Conservation (phyloP, 768 basidiomycete genomes). For the Boletellus sp. region DNA sequence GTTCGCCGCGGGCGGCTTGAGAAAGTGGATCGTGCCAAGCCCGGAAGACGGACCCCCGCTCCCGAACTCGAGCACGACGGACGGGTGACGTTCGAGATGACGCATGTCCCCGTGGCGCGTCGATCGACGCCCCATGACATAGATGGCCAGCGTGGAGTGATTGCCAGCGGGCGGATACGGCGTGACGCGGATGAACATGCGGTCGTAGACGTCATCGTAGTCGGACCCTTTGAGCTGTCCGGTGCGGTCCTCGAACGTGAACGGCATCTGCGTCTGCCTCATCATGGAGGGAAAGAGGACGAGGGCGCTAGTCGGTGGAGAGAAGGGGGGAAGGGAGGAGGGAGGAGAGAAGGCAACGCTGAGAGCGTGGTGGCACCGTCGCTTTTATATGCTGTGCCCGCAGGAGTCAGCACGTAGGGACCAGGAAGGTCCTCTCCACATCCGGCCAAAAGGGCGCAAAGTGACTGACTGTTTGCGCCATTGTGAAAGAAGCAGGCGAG, state of each 20-base stretch:
- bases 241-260: conserved; percentile 67
- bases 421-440: conserved; percentile 20
- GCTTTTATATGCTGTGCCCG: conserved; percentile 21
- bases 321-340: background rate
- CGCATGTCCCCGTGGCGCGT: conserved; percentile 55
- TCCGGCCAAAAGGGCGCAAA: conserved; percentile 24
- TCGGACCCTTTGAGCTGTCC: conserved; percentile 52
- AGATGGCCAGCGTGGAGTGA: conserved; percentile 48
- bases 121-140: conserved; percentile 63
- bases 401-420: conserved; percentile 15
- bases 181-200: conserved; percentile 62
- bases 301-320: background rate
- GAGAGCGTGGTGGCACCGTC: background rate
- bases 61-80: conserved; percentile 58
- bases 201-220: conserved; percentile 78
- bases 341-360: background rate
- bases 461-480: conserved; percentile 19
- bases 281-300: conserved; percentile 15
- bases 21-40: conserved; percentile 58
- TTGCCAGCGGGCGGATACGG: conserved; percentile 40
- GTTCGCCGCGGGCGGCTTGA: conserved; percentile 36
- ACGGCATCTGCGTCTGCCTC: conserved; percentile 39
- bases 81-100: conserved; percentile 50
- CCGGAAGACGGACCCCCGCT: conserved; percentile 42
- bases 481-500: conserved; percentile 22